Percentiles rank a stretch among this genome's conserved stretches.
These are phyloP conservation scores for Mycena rebaudengoi DNA, from an alignment of 768 basidiomycete species.

Conservation along the genomic window DNA sequence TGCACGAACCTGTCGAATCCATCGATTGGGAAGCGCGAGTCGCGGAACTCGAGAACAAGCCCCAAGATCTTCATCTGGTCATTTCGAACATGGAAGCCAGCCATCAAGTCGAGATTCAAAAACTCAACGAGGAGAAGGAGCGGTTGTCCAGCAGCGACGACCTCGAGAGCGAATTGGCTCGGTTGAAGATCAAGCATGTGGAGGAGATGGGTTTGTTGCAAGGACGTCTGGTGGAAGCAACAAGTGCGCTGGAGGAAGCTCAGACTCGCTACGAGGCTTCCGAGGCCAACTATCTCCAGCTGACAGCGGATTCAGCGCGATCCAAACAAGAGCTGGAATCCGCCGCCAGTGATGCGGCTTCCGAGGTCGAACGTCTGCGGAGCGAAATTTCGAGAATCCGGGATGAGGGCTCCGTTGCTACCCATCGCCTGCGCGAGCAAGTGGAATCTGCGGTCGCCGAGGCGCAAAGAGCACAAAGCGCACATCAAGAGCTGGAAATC, in stretches of 20 bases:
- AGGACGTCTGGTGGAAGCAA: constrained; percentile 44
- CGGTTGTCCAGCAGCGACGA: constrained; percentile 29
- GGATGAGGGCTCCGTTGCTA: constrained; percentile 25
- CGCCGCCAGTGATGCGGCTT: constrained; percentile 28
- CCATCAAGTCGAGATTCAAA: constrained; percentile 36
- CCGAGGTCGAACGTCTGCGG: constrained; percentile 22
- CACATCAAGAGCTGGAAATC: constrained; percentile 30
- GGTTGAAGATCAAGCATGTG: constrained; percentile 45
- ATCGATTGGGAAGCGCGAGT: constrained; percentile 18
- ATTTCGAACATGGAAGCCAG: constrained; percentile 25
- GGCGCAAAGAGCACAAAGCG: constrained; percentile 24
- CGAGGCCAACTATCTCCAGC: constrained; percentile 43
- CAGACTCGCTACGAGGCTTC: constrained; percentile 42
- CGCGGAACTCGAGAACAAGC: constrained; percentile 22
- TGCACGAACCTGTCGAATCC: neutral
- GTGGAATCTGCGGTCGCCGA: constrained; percentile 34
- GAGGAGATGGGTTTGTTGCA: constrained; percentile 47
- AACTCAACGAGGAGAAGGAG: constrained; percentile 38
- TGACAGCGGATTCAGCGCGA: constrained; percentile 40
- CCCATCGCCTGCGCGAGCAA: constrained; percentile 31
- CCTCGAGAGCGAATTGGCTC: constrained; percentile 36
- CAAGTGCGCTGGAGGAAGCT: constrained; percentile 44
- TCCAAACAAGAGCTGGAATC: constrained; percentile 42
- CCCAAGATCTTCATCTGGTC: constrained; percentile 15
- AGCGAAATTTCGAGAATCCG: constrained; percentile 18